Conservation (phyloP, 2,329 filamentous ascomycete genomes). For the Stagonosporopsis rhizophila region DNA sequence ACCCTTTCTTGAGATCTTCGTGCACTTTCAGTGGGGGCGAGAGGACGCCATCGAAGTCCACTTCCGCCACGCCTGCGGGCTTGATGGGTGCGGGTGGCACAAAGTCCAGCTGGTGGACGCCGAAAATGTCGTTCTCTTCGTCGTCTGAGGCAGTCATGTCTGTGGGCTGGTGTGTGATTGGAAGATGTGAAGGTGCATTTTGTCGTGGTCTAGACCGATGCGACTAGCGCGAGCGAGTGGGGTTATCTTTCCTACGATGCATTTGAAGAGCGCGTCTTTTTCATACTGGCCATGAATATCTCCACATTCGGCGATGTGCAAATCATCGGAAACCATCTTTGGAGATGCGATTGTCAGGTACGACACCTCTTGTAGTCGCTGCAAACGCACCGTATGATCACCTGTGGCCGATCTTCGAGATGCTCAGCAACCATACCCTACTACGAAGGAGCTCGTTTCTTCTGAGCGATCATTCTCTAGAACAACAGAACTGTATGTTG, state of each 20-base stretch:
- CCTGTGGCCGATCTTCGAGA: too few relatives aligned
- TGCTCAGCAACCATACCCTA: too few relatives aligned
- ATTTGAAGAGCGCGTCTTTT: neutral
- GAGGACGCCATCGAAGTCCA: constrained; percentile 77
- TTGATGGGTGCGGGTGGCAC: constrained; percentile 62
- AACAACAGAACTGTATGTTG: too few relatives aligned
- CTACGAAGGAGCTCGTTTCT: too few relatives aligned
- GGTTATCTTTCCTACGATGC: constrained; percentile 1
- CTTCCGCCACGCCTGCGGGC: constrained; percentile 57
- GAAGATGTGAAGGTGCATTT: constrained; percentile 13
- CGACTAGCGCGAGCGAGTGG: constrained; percentile 18
- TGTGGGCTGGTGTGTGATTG: neutral
- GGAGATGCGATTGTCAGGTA: neutral
- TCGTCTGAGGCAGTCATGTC: constrained; percentile 31
- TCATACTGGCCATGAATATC: neutral
- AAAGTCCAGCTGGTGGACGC: constrained; percentile 60
- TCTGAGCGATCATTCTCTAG: too few relatives aligned
- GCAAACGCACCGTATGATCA: constrained; percentile 2
- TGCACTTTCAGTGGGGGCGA: constrained; percentile 74
- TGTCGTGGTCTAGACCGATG: constrained; percentile 11
- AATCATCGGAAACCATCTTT: too few relatives aligned
- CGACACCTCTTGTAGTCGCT: neutral
- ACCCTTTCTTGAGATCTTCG: constrained; percentile 86
- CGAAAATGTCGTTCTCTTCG: constrained; percentile 45
- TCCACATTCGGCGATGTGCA: neutral